Evolutionary conservation across 352 stramenopile genomes (phyloP), one percentile per base, ranked within the genome.

Genomic region (Phytopythium helicoides): DNA sequence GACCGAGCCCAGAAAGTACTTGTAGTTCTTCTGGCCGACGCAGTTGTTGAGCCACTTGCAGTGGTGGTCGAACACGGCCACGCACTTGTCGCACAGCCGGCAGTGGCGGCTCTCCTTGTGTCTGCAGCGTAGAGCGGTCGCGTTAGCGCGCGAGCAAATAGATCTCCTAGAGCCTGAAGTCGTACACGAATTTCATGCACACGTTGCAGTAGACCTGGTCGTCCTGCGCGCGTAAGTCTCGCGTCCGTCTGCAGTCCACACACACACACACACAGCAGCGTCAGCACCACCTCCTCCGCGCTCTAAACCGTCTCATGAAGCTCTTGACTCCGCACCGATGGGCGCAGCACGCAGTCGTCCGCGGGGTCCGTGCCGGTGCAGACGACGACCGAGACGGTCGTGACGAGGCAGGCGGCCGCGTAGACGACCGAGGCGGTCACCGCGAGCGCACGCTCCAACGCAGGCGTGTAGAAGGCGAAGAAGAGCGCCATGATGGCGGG

Each of bases 41-140:
- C 95, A 98, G 50, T 97, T 99, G 67, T 98, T 98, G 23, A 98
- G 85, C 94, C 90, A 97, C 58, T 97, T 97, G 77, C 95, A 98
- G 75, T 98, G 95, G 75, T 98, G 95, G 66, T 99, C 95, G 67
- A 99, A 99, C 28, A 92, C 76, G 39, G 84, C 78, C 16, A 99
- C 93, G 63, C 95, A 98, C 58, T 99, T 99, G 56, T 98, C 90
- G 55, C 95, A 99, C 41, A 98, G 89, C 18, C 95, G 94, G 66
- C 95, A 99, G 58, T 99, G 95, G 54, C 82, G 76, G 49, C 79
- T 92, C 50, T 92, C 67, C 52, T 93, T 89, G 63, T 93, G 84
- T 16, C 82, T 93, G 49, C 21, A 0, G 1, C 28, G 18, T 23
- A 15, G 3, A 28, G 9, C n/a, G 23, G 9, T 47, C n/a, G 11